These are phyloP conservation scores for Sarocladium strictum DNA, from an alignment of 2,329 filamentous ascomycete genomes.

Conservation along the genomic window DNA sequence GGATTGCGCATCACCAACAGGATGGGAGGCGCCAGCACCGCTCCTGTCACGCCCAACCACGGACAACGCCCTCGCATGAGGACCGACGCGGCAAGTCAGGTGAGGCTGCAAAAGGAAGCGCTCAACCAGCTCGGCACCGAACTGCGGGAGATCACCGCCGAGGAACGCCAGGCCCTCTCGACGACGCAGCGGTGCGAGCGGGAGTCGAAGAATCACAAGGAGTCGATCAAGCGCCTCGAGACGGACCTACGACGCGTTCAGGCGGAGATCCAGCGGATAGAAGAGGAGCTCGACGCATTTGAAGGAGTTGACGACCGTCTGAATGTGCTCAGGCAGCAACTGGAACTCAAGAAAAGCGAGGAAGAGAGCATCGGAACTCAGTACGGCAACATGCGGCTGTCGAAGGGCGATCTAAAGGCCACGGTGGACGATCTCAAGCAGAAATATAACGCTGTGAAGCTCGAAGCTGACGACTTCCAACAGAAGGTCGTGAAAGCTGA, in stretches of 20 bases:
- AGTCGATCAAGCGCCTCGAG: slow-evolving; percentile 35
- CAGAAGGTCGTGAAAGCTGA: slow-evolving; percentile 49
- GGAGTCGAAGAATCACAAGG: slow-evolving; percentile 37
- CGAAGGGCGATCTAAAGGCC: slow-evolving; percentile 42
- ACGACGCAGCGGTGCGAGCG: slow-evolving; percentile 37
- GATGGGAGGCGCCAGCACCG: slow-evolving; percentile 34
- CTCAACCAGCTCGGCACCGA: slow-evolving; percentile 50
- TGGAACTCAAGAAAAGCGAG: slow-evolving; percentile 48
- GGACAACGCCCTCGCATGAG: slow-evolving; percentile 65
- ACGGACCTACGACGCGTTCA: slow-evolving; percentile 53
- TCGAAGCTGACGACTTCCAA: slow-evolving; percentile 32
- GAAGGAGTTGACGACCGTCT: slow-evolving; percentile 65
- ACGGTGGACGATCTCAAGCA: slow-evolving; percentile 35
- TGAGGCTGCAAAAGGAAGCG: slow-evolving; percentile 45
- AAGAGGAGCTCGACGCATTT: slow-evolving; percentile 57
- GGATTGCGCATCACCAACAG: slow-evolving; percentile 52
- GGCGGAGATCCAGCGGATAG: slow-evolving; percentile 45
- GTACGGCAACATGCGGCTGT: slow-evolving; percentile 45
- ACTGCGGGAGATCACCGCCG: slow-evolving; percentile 43
- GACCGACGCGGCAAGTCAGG: slow-evolving; percentile 64
- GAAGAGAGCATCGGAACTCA: slow-evolving; percentile 46
- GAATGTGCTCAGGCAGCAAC: slow-evolving; percentile 48
- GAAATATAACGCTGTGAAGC: slow-evolving; percentile 14
- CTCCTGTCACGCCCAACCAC: slow-evolving; percentile 36
- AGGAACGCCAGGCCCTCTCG: slow-evolving; percentile 36